Percentiles rank a stretch among this genome's conserved stretches.
These are phyloP conservation scores for Aspergillus affinis DNA, from an alignment of 495 filamentous ascomycete species.

Conservation along the genomic window DNA sequence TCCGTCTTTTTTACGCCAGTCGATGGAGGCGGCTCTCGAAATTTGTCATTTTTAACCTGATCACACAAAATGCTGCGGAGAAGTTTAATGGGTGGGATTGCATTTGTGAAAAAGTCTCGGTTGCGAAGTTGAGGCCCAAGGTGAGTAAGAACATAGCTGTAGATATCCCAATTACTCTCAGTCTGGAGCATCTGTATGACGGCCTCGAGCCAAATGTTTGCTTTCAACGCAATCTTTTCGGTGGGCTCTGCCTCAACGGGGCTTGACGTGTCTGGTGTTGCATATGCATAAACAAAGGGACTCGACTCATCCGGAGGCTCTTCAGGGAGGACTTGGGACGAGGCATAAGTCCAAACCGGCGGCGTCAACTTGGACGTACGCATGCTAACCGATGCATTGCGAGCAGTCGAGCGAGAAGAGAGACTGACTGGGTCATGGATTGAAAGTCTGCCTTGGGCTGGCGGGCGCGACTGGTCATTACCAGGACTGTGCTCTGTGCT, in stretches of 20 bases:
- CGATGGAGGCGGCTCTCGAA: slow-evolving; percentile 69
- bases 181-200: slow-evolving; percentile 72
- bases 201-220: slow-evolving; percentile 73
- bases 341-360: slow-evolving; percentile 57
- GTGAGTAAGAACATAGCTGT: slow-evolving; percentile 85
- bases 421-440: slow-evolving; percentile 23
- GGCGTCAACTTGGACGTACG: slow-evolving; percentile 44
- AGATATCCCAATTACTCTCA: slow-evolving; percentile 88
- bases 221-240: slow-evolving; percentile 51
- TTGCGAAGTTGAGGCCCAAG: slow-evolving; percentile 88
- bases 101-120: slow-evolving; percentile 74
- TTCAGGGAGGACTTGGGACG: slow-evolving; percentile 51
- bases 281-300: slow-evolving; percentile 42
- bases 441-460: slow-evolving; percentile 21
- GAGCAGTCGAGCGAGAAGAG: slow-evolving; percentile 31
- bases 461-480: slow-evolving; percentile 25
- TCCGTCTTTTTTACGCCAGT: slow-evolving; percentile 83
- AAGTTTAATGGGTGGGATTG: slow-evolving; percentile 69
- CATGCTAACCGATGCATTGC: slow-evolving; percentile 32
- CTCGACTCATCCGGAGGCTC: slow-evolving; percentile 49
- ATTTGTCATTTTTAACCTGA: slow-evolving; percentile 70
- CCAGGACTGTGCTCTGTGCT: slow-evolving; percentile 17
- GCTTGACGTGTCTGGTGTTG: slow-evolving; percentile 20
- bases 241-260: slow-evolving; percentile 26
- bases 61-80: slow-evolving; percentile 78